phyloP scores from a whole-genome alignment of 257 asterid species.

The Coffea eugenioides region DNA sequence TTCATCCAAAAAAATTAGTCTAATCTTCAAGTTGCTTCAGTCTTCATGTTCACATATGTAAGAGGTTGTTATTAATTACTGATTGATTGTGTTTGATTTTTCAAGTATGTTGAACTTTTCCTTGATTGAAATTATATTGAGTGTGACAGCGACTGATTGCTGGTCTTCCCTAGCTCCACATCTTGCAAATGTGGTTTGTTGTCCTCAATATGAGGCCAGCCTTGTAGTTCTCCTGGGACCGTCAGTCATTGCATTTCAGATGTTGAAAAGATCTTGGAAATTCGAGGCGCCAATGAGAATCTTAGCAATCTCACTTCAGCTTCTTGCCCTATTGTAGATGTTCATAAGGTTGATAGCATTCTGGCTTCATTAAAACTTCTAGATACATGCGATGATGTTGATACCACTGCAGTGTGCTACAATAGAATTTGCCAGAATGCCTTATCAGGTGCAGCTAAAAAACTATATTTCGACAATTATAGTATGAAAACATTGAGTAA shows the following conservation, averaged over 20 bases:
- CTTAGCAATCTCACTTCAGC: conserved; percentile 28
- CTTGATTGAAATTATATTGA: conserved; percentile 20
- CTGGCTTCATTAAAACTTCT: conserved; percentile 26
- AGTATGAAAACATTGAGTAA: neutral
- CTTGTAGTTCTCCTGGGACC: conserved; percentile 33
- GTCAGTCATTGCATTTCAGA: conserved; percentile 35
- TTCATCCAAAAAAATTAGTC: neutral
- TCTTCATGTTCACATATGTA: neutral
- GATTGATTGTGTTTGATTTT: neutral
- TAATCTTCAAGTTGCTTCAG: no score
- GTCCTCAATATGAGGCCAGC: conserved; percentile 36
- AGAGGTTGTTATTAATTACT: neutral
- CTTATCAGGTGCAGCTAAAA: conserved; percentile 31
- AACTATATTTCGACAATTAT: conserved; percentile 19
- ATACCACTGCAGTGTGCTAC: conserved; percentile 34
- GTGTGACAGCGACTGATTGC: conserved; percentile 33
- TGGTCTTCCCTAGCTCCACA: conserved; percentile 41
- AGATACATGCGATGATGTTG: conserved; percentile 25
- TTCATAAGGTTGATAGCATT: conserved; percentile 15
- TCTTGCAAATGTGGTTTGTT: conserved; percentile 36
- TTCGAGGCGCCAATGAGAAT: conserved; percentile 29
- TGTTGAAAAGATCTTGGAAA: conserved; percentile 30
- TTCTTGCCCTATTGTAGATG: conserved; percentile 33
- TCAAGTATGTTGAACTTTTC: conserved; percentile 37
- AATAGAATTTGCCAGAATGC: conserved; percentile 34